Evolutionary conservation across 2,329 filamentous ascomycete genomes (phyloP).

Genomic region (Colletotrichum musicola): DNA sequence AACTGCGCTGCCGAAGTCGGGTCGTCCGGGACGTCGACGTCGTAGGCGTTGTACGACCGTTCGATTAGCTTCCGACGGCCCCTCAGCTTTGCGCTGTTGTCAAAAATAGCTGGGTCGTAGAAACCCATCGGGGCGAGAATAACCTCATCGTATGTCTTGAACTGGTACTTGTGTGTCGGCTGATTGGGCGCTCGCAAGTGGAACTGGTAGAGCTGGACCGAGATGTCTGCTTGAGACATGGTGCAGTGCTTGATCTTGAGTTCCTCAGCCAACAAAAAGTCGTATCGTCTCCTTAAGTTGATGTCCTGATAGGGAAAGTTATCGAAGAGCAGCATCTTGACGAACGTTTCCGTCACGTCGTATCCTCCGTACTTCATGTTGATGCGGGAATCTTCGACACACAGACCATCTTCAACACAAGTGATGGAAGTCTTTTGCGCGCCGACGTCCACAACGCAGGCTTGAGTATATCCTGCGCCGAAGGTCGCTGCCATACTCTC

Average conservation of each 20-base stretch:
- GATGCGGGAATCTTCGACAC: conserved; percentile 92
- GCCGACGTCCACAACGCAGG: conserved; percentile 95
- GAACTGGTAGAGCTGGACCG: conserved; percentile 89
- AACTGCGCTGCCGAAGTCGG: conserved; percentile 88
- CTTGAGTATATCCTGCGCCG: conserved; percentile 92
- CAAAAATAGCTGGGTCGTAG: conserved; percentile 89
- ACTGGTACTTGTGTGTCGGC: conserved; percentile 91
- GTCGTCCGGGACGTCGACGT: conserved; percentile 88
- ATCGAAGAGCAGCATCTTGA: conserved; percentile 98
- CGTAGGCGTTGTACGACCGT: conserved; percentile 93
- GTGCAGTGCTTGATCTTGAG: conserved; percentile 94
- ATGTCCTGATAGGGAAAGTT: conserved; percentile 97
- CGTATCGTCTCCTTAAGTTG: conserved; percentile 89
- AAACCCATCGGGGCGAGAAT: conserved; percentile 96
- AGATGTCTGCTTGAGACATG: conserved; percentile 89
- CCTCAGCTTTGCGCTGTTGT: conserved; percentile 82
- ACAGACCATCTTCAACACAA: conserved; percentile 96
- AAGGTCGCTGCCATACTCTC: conserved; percentile 96
- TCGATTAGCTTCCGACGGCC: conserved; percentile 86
- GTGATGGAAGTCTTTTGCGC: conserved; percentile 98
- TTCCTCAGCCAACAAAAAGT: conserved; percentile 94
- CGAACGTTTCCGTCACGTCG: conserved; percentile 93
- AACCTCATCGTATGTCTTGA: conserved; percentile 97
- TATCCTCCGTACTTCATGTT: conserved; percentile 94
- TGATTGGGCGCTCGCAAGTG: conserved; percentile 90